A percentile compares a stretch with the other conserved stretches of the same genome.
phyloP scores from a whole-genome alignment of 768 basidiomycete species.

The Postia placenta region DNA sequence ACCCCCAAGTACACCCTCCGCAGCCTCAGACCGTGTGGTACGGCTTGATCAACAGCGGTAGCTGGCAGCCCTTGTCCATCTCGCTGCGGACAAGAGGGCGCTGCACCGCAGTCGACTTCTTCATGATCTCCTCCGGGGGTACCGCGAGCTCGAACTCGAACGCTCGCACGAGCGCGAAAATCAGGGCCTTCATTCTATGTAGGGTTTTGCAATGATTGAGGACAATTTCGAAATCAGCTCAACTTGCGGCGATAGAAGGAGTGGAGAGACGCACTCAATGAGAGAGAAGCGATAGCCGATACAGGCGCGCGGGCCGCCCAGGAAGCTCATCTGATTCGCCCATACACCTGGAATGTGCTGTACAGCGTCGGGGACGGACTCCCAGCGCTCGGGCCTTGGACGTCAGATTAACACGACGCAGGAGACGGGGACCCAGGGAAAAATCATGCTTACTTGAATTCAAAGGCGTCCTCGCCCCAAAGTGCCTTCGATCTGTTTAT shows the following conservation, averaged over 20 bases:
- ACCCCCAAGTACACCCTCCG: too few species aligned
- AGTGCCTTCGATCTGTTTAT: conserved; percentile 47
- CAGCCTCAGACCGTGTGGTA: too few species aligned
- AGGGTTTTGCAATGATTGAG: not conserved
- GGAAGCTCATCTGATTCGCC: conserved; percentile 54
- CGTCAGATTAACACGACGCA: not conserved
- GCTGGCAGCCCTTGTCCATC: conserved; percentile 12
- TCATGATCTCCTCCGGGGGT: conserved; percentile 16
- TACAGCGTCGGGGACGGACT: conserved; percentile 36
- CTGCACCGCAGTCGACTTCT: conserved; percentile 16
- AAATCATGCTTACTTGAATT: conserved; percentile 42
- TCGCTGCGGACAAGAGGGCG: conserved; percentile 17
- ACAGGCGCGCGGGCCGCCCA: conserved; percentile 59
- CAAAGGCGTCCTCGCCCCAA: conserved; percentile 58
- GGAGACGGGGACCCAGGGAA: not conserved
- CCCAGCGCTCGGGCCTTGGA: conserved; percentile 60
- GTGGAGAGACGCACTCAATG: conserved; percentile 39
- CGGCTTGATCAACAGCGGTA: conserved; percentile 16
- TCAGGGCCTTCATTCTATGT: conserved; percentile 14
- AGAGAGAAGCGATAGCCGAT: conserved; percentile 65
- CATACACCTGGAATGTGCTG: conserved; percentile 51
- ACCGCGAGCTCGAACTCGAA: conserved; percentile 27
- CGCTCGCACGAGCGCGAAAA: conserved; percentile 25
- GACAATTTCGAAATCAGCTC: not conserved
- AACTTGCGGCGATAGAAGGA: not conserved